Evolutionary conservation across 345 rosid species (phyloP).

Genomic region (thale cress (Arabidopsis thaliana)): TAIR10.1 NC_003071.7:10560001-10560500

Average conservation of each 20-base stretch:
- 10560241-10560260: too few species aligned
- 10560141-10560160: too few species aligned
- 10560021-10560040: constrained; percentile 55
- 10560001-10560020: neutral
- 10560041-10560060: constrained; percentile 27
- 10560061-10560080: constrained; percentile 8
- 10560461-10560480: neutral
- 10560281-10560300: too few species aligned
- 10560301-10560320: too few species aligned
- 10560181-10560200: too few species aligned
- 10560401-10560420: neutral
- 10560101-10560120: too few species aligned
- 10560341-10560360: constrained; percentile 2
- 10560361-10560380: neutral
- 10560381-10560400: neutral
- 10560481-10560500: neutral
- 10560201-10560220: too few species aligned
- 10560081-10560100: neutral
- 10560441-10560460: constrained; percentile 27
- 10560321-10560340: neutral
- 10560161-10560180: too few species aligned
- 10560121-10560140: too few species aligned
- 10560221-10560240: too few species aligned
- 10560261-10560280: too few species aligned
- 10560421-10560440: neutral